Percentiles rank a stretch among this genome's conserved stretches.
Evolutionary conservation across 176 grass and related monocot species (phyloP).

Genomic region (Triticum timopheevii): DNA sequence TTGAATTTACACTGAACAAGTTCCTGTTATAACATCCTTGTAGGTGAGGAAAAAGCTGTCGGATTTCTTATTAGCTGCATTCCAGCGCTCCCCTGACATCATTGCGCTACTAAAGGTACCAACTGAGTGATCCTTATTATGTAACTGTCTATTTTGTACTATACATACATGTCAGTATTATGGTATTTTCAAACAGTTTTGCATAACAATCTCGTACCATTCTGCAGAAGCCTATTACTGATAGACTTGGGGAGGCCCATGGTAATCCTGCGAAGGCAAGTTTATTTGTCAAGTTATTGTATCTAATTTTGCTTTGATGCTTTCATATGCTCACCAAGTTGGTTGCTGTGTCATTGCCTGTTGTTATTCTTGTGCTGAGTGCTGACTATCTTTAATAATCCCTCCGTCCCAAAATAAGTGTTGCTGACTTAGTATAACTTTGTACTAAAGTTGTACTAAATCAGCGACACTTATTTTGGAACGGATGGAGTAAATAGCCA

Average conservation of each 20-base stretch:
- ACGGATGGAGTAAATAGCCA: background rate
- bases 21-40: slow-evolving; percentile 31
- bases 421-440: too few species aligned
- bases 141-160: slow-evolving; percentile 17
- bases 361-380: background rate
- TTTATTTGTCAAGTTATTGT: background rate
- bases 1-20: slow-evolving; percentile 8
- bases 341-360: background rate
- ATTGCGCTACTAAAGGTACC: slow-evolving; percentile 89
- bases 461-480: too few species aligned
- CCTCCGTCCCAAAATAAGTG: too few species aligned
- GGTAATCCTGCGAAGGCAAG: slow-evolving; percentile 83
- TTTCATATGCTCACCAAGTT: slow-evolving; percentile 6
- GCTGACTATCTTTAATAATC: background rate
- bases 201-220: slow-evolving; percentile 30
- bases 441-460: too few species aligned
- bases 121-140: background rate
- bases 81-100: slow-evolving; percentile 72
- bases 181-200: slow-evolving; percentile 10
- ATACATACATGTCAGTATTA: slow-evolving; percentile 1
- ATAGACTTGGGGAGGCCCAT: slow-evolving; percentile 85
- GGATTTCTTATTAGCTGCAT: slow-evolving; percentile 80
- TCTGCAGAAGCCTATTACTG: slow-evolving; percentile 90
- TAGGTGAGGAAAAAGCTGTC: slow-evolving; percentile 86
- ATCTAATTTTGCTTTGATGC: background rate